A percentile compares a stretch with the other conserved stretches of the same genome.
phyloP scores from a whole-genome alignment of 306 rosid species.

The Ammopiptanthus mongolicus region DNA sequence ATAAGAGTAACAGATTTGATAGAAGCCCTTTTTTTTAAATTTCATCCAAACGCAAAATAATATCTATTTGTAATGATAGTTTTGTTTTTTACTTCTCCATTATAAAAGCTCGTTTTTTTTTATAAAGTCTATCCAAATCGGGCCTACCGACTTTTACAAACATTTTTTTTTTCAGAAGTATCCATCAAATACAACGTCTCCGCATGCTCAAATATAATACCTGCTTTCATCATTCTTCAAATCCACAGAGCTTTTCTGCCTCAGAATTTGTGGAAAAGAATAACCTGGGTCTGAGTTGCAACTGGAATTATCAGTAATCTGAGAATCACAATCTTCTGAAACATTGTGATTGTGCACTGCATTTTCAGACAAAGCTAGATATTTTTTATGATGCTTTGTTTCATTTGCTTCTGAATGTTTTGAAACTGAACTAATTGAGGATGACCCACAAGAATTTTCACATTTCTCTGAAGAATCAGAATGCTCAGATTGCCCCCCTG shows the following conservation, averaged over 20 bases:
- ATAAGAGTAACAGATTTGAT: too few species aligned
- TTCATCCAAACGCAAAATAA: too few species aligned
- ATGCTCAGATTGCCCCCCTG: slow-evolving; percentile 34
- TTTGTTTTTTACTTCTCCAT: too few species aligned
- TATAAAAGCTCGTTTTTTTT: too few species aligned
- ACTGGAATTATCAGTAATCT: slow-evolving; percentile 18
- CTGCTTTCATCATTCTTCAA: slow-evolving; percentile 37
- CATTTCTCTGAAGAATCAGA: slow-evolving; percentile 44
- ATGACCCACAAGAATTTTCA: slow-evolving; percentile 43
- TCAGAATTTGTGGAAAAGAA: slow-evolving; percentile 20
- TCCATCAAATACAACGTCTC: background rate
- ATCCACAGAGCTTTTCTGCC: slow-evolving; percentile 27
- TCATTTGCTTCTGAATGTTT: slow-evolving; percentile 37
- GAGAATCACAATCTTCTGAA: slow-evolving; percentile 37
- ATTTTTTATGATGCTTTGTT: slow-evolving; percentile 19
- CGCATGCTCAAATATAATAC: slow-evolving; percentile 32
- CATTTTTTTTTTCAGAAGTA: background rate
- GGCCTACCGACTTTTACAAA: too few species aligned
- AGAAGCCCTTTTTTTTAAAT: too few species aligned
- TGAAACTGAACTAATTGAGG: slow-evolving; percentile 30
- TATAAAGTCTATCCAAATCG: too few species aligned
- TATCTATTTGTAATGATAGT: too few species aligned
- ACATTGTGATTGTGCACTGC: slow-evolving; percentile 19
- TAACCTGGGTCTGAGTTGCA: slow-evolving; percentile 10
- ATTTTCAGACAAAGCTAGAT: slow-evolving; percentile 17